Base-by-base conservation (phyloP, 768 basidiomycete genomes). In the Cantharellus anzutake region DNA sequence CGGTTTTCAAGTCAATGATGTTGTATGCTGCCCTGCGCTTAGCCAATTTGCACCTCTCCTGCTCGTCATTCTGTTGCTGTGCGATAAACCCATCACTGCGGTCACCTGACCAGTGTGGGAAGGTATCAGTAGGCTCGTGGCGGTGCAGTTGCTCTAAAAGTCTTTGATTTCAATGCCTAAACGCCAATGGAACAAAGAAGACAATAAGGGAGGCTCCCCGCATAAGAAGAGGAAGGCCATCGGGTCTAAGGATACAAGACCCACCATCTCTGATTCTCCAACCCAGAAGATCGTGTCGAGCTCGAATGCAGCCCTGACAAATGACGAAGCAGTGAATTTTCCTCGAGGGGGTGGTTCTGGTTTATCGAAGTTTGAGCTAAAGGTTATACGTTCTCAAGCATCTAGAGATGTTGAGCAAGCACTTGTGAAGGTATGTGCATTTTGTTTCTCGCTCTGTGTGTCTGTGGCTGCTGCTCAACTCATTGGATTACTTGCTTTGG, bases 341-440 rank as follows among this genome's bases (percentile, higher is more conserved):
- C 93, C 93, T 60, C 82, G 94, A 65, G 96, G 94, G 37, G 94
- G 94, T 37, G 94, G 94, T 58, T 86, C 90, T 1, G 78, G 74
- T 40, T 78, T 94, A 65, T 96, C 93, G 20, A 84, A 91, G 40
- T 72, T 89, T 4, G 93, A 99, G 70, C 83, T 91, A 59, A 92
- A 93, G 70, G 73, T 82, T 58, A 80, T 89, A 41, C 80, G 83
- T 57, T 81, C 84, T 34, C 94, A 98, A 69, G 94, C 82, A 3
- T 73, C 80, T 4, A 81, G 81, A 67, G 92, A 96, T 68, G 91
- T 87, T 0, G 79, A 92, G 66, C 78, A 79, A 41, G 87, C 91
- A 63, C 71, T 90, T 2, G 35, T 7, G 42, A 35, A 29, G 20
- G 3, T 56, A 42, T 51, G 68, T 71, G 50, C 65, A 61, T 5